Conservation (phyloP, 1,284 basidiomycete species). For the Lentinula novae-zelandiae region DNA sequence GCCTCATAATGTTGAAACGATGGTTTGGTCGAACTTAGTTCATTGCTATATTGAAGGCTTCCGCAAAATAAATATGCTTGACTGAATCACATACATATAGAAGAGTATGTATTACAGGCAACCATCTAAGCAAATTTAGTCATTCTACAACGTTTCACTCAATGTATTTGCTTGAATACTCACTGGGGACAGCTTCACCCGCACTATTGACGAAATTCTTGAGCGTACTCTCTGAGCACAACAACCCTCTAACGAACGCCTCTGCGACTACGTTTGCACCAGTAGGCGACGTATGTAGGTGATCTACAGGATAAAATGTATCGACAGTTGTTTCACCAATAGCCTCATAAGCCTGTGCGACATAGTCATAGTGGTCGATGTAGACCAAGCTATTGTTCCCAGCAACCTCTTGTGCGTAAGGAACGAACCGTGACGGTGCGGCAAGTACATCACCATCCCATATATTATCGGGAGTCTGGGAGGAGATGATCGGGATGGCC, state of each 20-base stretch:
- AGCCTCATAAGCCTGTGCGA: constrained; percentile 36
- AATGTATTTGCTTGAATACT: constrained; percentile 10
- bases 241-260: constrained; percentile 38
- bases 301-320: constrained; percentile 42
- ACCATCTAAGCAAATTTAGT: constrained; percentile 17
- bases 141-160: neutral
- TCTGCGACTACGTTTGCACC: constrained; percentile 41
- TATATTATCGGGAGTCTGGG: constrained; percentile 44
- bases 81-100: no score
- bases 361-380: constrained; percentile 44
- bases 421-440: constrained; percentile 40
- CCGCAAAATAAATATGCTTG: no score
- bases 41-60: no score
- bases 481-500: constrained; percentile 42
- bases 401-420: constrained; percentile 39
- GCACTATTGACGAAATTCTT: constrained; percentile 31
- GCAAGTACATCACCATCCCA: constrained; percentile 34
- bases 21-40: no score
- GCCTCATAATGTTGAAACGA: no score
- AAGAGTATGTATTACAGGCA: constrained; percentile 11
- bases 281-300: constrained; percentile 41
- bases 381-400: constrained; percentile 35
- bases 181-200: constrained; percentile 33
- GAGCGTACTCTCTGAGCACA: constrained; percentile 32
- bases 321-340: constrained; percentile 37